Conservation (phyloP, 2,329 filamentous ascomycete species). For the Botryotinia calthae region DNA sequence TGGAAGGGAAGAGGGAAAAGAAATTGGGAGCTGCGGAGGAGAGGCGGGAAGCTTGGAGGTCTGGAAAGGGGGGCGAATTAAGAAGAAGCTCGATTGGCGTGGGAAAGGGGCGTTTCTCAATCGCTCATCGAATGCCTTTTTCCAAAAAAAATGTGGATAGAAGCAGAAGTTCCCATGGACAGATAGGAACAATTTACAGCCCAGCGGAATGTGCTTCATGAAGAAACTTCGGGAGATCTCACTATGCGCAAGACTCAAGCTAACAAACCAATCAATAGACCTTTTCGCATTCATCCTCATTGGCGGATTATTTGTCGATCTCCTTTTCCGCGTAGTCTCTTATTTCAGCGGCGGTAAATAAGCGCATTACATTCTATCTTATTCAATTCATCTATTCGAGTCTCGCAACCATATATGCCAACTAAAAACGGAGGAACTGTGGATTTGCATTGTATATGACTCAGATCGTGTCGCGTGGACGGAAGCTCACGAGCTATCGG, state of each 20-base stretch:
- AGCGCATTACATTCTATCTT: not conserved
- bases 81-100: too few relatives aligned
- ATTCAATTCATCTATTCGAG: not conserved
- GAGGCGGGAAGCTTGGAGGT: not conserved
- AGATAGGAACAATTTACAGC: not conserved
- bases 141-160: not conserved
- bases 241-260: not conserved
- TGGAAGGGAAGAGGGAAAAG: not conserved
- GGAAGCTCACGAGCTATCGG: not conserved
- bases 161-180: not conserved
- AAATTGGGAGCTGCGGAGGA: not conserved
- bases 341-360: slow-evolving; percentile 9
- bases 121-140: not conserved
- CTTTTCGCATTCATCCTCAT: slow-evolving; percentile 2
- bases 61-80: not conserved
- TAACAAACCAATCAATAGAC: not conserved
- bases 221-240: not conserved
- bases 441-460: not conserved
- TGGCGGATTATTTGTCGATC: slow-evolving; percentile 4
- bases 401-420: not conserved
- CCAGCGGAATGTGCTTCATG: not conserved
- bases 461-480: not conserved
- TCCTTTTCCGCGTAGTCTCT: not conserved
- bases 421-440: not conserved
- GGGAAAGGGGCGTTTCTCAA: not conserved